phyloP scores from a whole-genome alignment of 371 early-diverging fungal species.

The Lichtheimia ramosa region DNA sequence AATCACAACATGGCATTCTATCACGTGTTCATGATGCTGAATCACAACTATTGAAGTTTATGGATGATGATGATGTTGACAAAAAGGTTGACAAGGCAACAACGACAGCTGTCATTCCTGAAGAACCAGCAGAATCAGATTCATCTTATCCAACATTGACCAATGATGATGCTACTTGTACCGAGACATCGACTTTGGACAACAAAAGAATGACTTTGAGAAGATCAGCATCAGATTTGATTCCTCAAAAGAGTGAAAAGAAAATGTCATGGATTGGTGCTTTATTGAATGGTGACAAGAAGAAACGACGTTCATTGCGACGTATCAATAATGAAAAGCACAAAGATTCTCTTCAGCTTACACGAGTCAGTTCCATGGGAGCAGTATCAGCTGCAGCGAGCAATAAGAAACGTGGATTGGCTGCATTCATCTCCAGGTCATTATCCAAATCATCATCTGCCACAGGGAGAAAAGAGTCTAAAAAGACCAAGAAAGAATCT shows the following conservation, averaged over 20 bases:
- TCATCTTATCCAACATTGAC: neutral
- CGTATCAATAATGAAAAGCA: conserved; percentile 10
- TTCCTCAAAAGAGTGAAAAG: conserved; percentile 12
- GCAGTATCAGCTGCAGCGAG: neutral
- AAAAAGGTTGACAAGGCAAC: conserved; percentile 24
- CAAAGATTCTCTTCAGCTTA: conserved; percentile 4
- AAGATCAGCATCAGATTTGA: conserved; percentile 6
- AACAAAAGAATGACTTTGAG: neutral
- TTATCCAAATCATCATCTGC: conserved; percentile 20
- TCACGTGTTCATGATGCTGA: conserved; percentile 29
- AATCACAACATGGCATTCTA: conserved; percentile 40
- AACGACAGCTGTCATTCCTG: conserved; percentile 1
- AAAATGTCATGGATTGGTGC: conserved; percentile 28
- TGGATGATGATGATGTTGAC: conserved; percentile 26
- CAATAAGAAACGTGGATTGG: conserved; percentile 19
- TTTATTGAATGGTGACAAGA: conserved; percentile 21
- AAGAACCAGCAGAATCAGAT: neutral
- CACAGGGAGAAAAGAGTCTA: neutral
- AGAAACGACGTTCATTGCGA: conserved; percentile 13
- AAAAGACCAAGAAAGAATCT: neutral
- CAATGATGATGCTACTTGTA: no score
- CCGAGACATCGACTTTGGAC: neutral
- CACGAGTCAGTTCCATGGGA: conserved; percentile 5
- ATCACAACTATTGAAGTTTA: conserved; percentile 18
- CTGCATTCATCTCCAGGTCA: conserved; percentile 26